Evolutionary conservation across 305 asterid genomes (phyloP).

Genomic region (Fraxinus greggii): DNA sequence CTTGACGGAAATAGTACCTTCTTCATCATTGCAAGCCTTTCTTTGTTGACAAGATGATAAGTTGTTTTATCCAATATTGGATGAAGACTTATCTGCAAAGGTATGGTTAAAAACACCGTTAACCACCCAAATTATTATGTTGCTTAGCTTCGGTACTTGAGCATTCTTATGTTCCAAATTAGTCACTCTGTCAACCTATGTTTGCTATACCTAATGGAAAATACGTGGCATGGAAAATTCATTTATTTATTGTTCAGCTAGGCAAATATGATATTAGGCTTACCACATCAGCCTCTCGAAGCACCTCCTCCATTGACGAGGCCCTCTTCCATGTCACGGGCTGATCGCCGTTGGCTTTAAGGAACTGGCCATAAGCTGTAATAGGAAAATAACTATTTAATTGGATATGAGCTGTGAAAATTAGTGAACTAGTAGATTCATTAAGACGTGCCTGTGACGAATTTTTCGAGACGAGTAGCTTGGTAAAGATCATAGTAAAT

Average conservation of each 20-base stretch:
- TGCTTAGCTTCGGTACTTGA: neutral
- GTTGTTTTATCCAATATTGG: constrained; percentile 94
- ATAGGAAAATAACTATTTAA: constrained; percentile 11
- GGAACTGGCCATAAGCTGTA: constrained; percentile 90
- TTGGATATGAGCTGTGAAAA: constrained; percentile 3
- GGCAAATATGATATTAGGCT: neutral
- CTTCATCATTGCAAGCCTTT: constrained; percentile 85
- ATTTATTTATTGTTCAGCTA: neutral
- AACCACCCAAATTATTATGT: neutral
- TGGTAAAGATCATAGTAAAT: constrained; percentile 95
- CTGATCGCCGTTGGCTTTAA: constrained; percentile 84
- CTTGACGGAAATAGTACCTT: constrained; percentile 43
- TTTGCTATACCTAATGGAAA: neutral
- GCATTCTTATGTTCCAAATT: neutral
- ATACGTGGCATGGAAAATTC: neutral
- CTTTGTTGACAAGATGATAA: constrained; percentile 87
- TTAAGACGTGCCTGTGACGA: constrained; percentile 65
- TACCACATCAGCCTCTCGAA: constrained; percentile 85
- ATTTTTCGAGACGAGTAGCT: constrained; percentile 90
- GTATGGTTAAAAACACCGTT: neutral
- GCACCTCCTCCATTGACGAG: constrained; percentile 90
- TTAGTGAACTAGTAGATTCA: constrained; percentile 6
- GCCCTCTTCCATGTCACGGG: constrained; percentile 96
- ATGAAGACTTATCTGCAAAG: constrained; percentile 83
- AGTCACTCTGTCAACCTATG: neutral